A percentile compares a stretch with the other conserved stretches of the same genome.
Conservation (phyloP, 805 yeast species). For the Wickerhamiella qilinensis region DNA sequence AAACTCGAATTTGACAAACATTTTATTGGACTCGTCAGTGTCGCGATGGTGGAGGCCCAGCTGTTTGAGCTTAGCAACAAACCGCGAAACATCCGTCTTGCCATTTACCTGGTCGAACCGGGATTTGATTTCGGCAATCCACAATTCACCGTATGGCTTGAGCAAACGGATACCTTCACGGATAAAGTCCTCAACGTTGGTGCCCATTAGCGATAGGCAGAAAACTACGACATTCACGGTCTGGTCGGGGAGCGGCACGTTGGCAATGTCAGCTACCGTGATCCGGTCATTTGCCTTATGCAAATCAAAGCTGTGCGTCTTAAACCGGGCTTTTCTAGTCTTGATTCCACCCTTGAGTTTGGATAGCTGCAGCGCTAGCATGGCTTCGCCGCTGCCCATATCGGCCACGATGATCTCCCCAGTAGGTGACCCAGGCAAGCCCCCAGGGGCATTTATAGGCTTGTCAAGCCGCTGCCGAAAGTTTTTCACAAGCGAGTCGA, state of each 20-base stretch:
- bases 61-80: conserved; percentile 58
- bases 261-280: conserved; percentile 90
- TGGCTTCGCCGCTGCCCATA: conserved; percentile 99
- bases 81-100: conserved; percentile 30
- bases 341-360: conserved; percentile 21
- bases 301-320: conserved; percentile 81
- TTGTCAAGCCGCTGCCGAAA: conserved; percentile 34
- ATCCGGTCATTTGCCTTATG: conserved; percentile 76
- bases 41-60: conserved; percentile 72
- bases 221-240: conserved; percentile 82
- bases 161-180: conserved; percentile 77
- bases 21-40: conserved; percentile 75
- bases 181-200: conserved; percentile 83
- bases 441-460: conserved; percentile 91
- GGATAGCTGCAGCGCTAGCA: conserved; percentile 52
- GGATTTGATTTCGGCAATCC: conserved; percentile 96
- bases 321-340: conserved; percentile 26
- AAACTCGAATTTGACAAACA: conserved; percentile 91
- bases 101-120: conserved; percentile 49
- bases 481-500: conserved; percentile 69
- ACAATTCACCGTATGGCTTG: conserved; percentile 81
- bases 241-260: conserved; percentile 68
- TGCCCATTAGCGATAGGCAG: conserved; percentile 94
- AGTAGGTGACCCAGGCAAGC: conserved; percentile 47
- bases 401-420: conserved; percentile 74